A percentile compares a stretch with the other conserved stretches of the same genome.
phyloP scores from a whole-genome alignment of 768 basidiomycete species.

The Boletus subcaerulescens region DNA sequence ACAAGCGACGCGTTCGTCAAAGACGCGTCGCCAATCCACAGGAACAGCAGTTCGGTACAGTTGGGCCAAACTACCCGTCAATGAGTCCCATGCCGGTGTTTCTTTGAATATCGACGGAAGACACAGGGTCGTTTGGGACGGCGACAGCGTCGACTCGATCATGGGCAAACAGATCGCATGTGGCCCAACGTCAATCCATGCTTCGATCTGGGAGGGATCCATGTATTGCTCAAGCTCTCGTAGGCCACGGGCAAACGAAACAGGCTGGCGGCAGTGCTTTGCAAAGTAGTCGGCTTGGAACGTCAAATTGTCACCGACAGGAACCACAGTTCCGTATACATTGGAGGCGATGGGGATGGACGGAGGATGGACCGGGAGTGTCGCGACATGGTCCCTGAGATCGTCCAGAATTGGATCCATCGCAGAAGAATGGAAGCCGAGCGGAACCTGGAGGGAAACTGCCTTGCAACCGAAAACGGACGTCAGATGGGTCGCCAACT shows the following conservation, averaged over 20 bases:
- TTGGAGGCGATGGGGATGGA: conserved; percentile 62
- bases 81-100: conserved; percentile 41
- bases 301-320: conserved; percentile 46
- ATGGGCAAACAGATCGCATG: conserved; percentile 57
- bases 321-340: conserved; percentile 51
- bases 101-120: conserved; percentile 51
- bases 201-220: conserved; percentile 32
- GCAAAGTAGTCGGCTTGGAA: conserved; percentile 54
- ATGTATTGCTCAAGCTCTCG: conserved; percentile 34
- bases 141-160: conserved; percentile 37
- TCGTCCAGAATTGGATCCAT: conserved; percentile 58
- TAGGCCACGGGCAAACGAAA: conserved; percentile 51
- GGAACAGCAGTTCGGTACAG: conserved; percentile 43
- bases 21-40: conserved; percentile 57
- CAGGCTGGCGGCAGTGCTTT: conserved; percentile 57
- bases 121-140: conserved; percentile 35
- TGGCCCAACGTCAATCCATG: conserved; percentile 69
- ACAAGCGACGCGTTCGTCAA: conserved; percentile 40
- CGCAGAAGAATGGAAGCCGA: conserved; percentile 64
- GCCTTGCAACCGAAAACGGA: conserved; percentile 35
- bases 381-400: conserved; percentile 39
- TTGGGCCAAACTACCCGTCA: conserved; percentile 45
- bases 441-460: conserved; percentile 49
- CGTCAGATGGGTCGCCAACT: conserved; percentile 43
- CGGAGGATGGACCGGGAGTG: conserved; percentile 43